Base-by-base conservation (phyloP, 192 early-diverging fungal species). In the Phlyctochytrium arcticum region DNA sequence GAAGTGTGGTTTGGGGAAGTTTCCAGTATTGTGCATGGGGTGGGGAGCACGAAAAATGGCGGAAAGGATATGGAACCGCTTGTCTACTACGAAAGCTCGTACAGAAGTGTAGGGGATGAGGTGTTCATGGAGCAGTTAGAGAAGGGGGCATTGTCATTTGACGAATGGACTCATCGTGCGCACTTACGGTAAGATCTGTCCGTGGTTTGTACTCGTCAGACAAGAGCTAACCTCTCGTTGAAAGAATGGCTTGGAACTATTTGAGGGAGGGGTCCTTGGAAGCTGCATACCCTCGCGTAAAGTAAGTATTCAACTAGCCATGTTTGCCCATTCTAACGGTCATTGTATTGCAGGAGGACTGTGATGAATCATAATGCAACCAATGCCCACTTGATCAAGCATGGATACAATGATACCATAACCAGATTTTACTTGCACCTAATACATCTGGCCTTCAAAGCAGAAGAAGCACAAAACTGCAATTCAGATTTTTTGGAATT, bases 1-100 rank as follows among this genome's bases (percentile, higher is more conserved):
- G 80, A 84, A 48, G 70, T 84, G 46, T 87, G 84, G 84, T 80
- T 84, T 59, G 80, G 75, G 4, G 63, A 75, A 33, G 83, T 89
- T 0, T 64, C 74, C 35, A 78, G 77, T 47, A 74, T 87, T 5
- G 68, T 82, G 10, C 67, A 85, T 60, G 83, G 81, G 7, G 75
- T 80, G 31, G 80, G 75, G 39, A 64, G 78, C 0, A 61, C 57
- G 24, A n/a, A n/a, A n/a, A 24, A 36, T 3, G 42, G 50, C 24
- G 68, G 36, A 4, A 55, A 61, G 19, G 46, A 71, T 24, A 56
- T 50, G 42, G 54, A 57, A 31, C 75, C 75, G 8, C 56, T 77
- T 15, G 21, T 77, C 34, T 74, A 77, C 33, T 77, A 73, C 58
- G 46, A 68, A 51, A 30, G 53, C 27, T 19, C 33, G 26, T 77